Evolutionary conservation across 345 rosid species (phyloP), one percentile per base, ranked within the genome.

Genomic region (Citrus mangshanensis): DNA sequence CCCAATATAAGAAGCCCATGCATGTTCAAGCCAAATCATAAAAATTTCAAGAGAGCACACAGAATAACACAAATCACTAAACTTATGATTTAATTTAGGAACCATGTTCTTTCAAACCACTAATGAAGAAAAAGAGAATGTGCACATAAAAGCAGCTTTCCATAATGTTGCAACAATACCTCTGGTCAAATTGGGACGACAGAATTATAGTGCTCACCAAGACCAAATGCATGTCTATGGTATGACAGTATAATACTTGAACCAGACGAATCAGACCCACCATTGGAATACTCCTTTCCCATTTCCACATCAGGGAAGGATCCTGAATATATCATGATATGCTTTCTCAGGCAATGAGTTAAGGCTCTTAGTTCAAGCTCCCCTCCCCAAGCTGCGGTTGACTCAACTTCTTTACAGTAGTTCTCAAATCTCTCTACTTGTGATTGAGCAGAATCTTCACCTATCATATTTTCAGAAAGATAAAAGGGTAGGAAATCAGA

Each of bases 321-420:
- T 79, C 92, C 91, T 8, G 93, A 90, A 78, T 65, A 87, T 82
- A 91, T 83, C 89, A 80, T 78, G 73, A 90, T 89, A 70, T 82
- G 90, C 73, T 75, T 91, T 74, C 68, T 79, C 54, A 91, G 85
- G 76, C 87, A 86, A 82, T 85, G 93, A 72, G 89, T 88, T 70
- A 90, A 77, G n/a, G 95, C 95, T 68, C 85, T 87, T 10, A 90
- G 90, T 83, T 90, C 95, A 12, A 90, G 72, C 72, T 90, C 92
- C 61, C 92, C 95, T 65, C 95, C 95, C 95, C 91, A 91, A 6
- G 88, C 88, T 12, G 93, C 86, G 2, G 92, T 90, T 18, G 90
- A 90, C 80, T 90, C 95, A 27, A 91, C 85, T 74, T 91, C 92
- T 82, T 78, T 80, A 78, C 93, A 88, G 83, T 90, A 87, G 70